Base-by-base conservation (phyloP, 1,284 basidiomycete genomes). In the Moesziomyces aphidis region DNA sequence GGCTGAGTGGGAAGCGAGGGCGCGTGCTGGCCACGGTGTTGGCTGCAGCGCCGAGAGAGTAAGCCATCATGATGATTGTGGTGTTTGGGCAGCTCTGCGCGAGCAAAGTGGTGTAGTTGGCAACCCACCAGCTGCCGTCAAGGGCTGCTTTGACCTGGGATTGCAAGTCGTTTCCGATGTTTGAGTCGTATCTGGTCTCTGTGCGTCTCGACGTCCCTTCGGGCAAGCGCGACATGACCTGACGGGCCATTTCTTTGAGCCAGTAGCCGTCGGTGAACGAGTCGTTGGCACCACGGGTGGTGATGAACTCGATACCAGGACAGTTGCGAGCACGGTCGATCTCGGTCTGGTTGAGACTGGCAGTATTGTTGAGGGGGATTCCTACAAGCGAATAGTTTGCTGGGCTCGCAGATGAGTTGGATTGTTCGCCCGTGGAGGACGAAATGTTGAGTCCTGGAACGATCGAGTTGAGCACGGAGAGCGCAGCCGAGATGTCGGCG, bases 11-110 rank as follows among this genome's bases (percentile, higher is more conserved):
- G 34, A 65, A 65, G 13, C 62, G 62, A 19, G 62, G 55, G 17
- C 62, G 62, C 5, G 55, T 65, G 34, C 55, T 58, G 22, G 62
- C 62, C 3, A 65, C 56, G 1, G 47, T 28, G 34, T 59, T 59
- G 43, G 56, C 52, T 24, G 62, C 62, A 31, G 62, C 50, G 31
- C 62, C 62, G 39, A 65, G 62, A 34, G 62, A 65, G 48, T 65
- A 65, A 4, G 62, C 62, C 62, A 65, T 58, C 62, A 65, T 65
- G 28, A 65, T 65, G 55, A 65, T 65, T 42, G 55, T 65, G 28
- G 62, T 65, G 52, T 65, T 59, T 11, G 62, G 62, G 42, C 62
- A 65, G 48, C 55, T 65, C 21, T 65, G 62, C 1, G 62, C 62
- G 10, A 65, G 47, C 17, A 65, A 36, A 5, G 62, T 65, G 4